Evolutionary conservation across 257 asterid genomes (phyloP).

Genomic region (Jasminum sambac): DNA sequence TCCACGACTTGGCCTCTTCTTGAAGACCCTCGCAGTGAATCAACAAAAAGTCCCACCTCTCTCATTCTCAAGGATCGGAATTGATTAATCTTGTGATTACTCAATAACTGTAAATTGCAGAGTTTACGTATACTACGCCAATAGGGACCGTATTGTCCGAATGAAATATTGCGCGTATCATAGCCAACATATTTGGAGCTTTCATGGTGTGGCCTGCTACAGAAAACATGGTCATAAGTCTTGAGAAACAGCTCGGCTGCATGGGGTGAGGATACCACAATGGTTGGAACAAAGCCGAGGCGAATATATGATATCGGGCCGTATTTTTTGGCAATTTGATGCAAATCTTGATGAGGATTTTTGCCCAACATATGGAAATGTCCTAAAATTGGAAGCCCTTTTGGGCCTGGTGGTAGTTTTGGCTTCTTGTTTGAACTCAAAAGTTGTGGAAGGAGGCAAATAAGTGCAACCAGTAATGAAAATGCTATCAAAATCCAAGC

Average conservation of each 20-base stretch:
- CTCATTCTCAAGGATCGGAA: conserved; percentile 31
- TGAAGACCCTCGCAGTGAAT: conserved; percentile 21
- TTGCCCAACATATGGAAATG: background rate
- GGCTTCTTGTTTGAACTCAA: conserved; percentile 2
- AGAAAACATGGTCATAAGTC: conserved; percentile 39
- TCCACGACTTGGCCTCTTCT: conserved; percentile 26
- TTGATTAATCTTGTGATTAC: conserved; percentile 23
- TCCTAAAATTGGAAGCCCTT: background rate
- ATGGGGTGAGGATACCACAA: conserved; percentile 32
- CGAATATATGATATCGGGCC: conserved; percentile 46
- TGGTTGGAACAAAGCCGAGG: conserved; percentile 29
- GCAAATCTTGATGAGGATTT: background rate
- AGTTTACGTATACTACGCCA: conserved; percentile 47
- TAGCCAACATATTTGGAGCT: conserved; percentile 16
- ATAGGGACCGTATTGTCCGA: conserved; percentile 31
- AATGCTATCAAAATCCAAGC: conserved; percentile 5
- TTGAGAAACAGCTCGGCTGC: conserved; percentile 43
- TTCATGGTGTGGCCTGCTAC: conserved; percentile 26
- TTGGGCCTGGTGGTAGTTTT: background rate
- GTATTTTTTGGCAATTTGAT: conserved; percentile 17
- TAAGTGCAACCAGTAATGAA: background rate
- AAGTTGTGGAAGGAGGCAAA: background rate
- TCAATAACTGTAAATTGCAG: conserved; percentile 38
- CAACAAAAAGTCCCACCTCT: conserved; percentile 29
- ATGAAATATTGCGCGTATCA: conserved; percentile 18